Percentiles rank a stretch among this genome's conserved stretches.
phyloP scores from a whole-genome alignment of 2,329 filamentous ascomycete species.

The Alternaria consortialis region DNA sequence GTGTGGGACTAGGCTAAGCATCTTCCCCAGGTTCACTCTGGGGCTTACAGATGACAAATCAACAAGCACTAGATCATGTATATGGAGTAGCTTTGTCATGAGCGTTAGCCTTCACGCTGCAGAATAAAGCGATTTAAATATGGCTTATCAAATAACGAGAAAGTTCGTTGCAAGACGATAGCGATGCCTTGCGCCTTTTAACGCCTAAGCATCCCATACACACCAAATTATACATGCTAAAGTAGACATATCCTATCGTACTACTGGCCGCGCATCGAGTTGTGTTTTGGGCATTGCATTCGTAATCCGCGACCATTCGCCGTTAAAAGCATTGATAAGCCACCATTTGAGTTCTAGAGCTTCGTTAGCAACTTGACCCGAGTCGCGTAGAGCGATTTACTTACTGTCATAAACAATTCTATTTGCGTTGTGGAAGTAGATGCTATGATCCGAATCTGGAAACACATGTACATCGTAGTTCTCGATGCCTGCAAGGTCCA shows the following conservation, averaged over 20 bases:
- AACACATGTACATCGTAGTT: conserved; percentile 98
- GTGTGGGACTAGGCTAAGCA: neutral
- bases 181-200: neutral
- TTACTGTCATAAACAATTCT: conserved; percentile 90
- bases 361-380: conserved; percentile 6
- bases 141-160: neutral
- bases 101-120: neutral
- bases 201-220: neutral
- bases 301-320: conserved; percentile 79
- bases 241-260: conserved; percentile 14
- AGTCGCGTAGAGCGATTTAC: conserved; percentile 49
- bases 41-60: neutral
- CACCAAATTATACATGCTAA: neutral
- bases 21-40: neutral
- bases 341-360: conserved; percentile 78
- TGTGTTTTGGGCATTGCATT: conserved; percentile 59
- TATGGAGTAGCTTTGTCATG: neutral
- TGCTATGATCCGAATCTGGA: conserved; percentile 94
- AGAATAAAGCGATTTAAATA: neutral
- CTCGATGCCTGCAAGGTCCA: conserved; percentile 81
- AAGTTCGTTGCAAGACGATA: neutral
- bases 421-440: conserved; percentile 94
- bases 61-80: neutral
- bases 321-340: conserved; percentile 97
- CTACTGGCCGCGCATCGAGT: conserved; percentile 30